A percentile compares a stretch with the other conserved stretches of the same genome.
phyloP scores from a whole-genome alignment of 2,329 filamentous ascomycete species.

The Cladosporium cucumerinum region DNA sequence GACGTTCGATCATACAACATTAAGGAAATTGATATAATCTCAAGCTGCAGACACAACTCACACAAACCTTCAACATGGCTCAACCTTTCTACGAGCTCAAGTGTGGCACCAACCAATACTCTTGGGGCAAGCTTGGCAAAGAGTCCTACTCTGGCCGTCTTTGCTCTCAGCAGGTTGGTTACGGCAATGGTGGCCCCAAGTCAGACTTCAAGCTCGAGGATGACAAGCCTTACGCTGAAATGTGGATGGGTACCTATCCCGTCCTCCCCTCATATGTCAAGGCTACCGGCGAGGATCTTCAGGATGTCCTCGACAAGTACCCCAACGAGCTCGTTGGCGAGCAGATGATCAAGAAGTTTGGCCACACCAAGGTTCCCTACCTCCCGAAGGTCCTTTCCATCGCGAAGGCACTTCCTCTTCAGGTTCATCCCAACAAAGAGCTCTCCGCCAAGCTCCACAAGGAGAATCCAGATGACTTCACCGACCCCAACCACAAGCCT shows the following conservation, averaged over 20 bases:
- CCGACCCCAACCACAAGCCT: constrained; percentile 73
- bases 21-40: neutral
- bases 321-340: constrained; percentile 63
- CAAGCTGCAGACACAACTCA: neutral
- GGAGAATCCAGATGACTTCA: constrained; percentile 62
- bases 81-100: constrained; percentile 52
- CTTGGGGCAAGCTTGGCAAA: constrained; percentile 67
- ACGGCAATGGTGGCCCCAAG: constrained; percentile 30
- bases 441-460: constrained; percentile 63
- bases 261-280: constrained; percentile 64
- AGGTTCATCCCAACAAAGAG: constrained; percentile 70
- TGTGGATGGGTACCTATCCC: constrained; percentile 76
- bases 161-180: constrained; percentile 56
- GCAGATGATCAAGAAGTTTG: constrained; percentile 58
- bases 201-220: constrained; percentile 63
- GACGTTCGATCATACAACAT: neutral
- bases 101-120: constrained; percentile 59
- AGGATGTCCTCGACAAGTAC: constrained; percentile 61
- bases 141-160: constrained; percentile 64
- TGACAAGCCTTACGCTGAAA: constrained; percentile 60
- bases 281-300: constrained; percentile 60
- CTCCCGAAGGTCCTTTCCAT: constrained; percentile 75
- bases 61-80: constrained; percentile 38
- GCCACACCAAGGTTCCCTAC: constrained; percentile 63
- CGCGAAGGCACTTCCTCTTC: constrained; percentile 65